phyloP scores from a whole-genome alignment of 139 green algal genomes.

The Haematococcus lacustris region DNA sequence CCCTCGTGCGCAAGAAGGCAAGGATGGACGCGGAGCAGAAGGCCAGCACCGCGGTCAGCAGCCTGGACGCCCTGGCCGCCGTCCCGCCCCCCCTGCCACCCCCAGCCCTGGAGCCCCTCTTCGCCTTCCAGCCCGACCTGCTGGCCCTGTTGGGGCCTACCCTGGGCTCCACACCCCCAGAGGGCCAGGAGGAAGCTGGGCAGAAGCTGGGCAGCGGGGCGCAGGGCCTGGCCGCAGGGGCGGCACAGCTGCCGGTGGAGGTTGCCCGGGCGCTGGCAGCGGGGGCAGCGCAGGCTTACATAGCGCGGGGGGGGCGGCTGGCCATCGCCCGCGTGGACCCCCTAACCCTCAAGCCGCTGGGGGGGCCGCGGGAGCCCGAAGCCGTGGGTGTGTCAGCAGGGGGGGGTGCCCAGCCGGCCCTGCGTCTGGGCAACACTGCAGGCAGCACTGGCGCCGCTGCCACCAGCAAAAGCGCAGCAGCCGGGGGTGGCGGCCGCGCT shows the following conservation, averaged over 20 bases:
- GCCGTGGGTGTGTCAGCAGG: not conserved
- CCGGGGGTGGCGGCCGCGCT: not conserved
- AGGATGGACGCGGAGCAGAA: slow-evolving; percentile 15
- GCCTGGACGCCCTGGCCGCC: slow-evolving; percentile 2
- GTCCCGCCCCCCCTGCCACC: slow-evolving; percentile 15
- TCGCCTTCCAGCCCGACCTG: not conserved
- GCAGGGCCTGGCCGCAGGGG: not conserved
- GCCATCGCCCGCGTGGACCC: not conserved
- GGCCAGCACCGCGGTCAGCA: slow-evolving; percentile 1
- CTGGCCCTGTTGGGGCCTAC: not conserved
- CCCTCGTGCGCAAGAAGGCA: slow-evolving; percentile 20
- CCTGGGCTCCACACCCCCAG: not conserved
- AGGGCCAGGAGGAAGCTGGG: not conserved
- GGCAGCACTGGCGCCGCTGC: not conserved
- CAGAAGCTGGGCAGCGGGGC: not conserved
- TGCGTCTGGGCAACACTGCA: not conserved
- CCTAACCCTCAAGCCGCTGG: not conserved
- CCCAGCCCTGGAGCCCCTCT: slow-evolving; percentile 13
- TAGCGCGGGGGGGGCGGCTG: not conserved
- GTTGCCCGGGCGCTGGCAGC: not conserved
- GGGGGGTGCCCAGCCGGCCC: too few species aligned
- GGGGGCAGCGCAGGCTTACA: not conserved
- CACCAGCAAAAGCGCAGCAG: not conserved
- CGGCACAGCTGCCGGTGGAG: not conserved
- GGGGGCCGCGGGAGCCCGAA: not conserved